Conservation (phyloP, 2,329 filamentous ascomycete genomes). For the Colletotrichum nymphaeae region DNA sequence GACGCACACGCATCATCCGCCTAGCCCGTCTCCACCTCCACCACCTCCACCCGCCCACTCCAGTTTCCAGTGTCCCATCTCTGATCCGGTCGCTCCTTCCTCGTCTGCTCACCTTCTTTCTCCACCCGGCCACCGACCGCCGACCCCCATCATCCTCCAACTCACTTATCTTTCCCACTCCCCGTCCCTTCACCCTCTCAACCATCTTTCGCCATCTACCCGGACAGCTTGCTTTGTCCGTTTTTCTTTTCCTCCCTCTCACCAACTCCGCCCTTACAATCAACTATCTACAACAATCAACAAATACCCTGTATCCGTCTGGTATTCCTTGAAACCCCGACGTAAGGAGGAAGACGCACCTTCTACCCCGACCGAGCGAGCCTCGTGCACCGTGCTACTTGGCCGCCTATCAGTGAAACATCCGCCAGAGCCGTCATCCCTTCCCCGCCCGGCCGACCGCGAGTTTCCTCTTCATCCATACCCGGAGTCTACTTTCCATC, state of each 20-base stretch:
- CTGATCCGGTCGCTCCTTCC: slow-evolving; percentile 21
- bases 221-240: slow-evolving; percentile 2
- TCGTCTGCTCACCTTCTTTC: slow-evolving; percentile 32
- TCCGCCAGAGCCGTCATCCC: slow-evolving; percentile 30
- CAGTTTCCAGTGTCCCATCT: slow-evolving; percentile 5
- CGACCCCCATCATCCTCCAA: slow-evolving; percentile 28
- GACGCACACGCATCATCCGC: slow-evolving; percentile 33
- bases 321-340: not conserved
- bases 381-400: slow-evolving; percentile 32
- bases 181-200: slow-evolving; percentile 6
- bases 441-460: slow-evolving; percentile 32
- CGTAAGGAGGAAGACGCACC: not conserved
- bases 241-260: slow-evolving; percentile 3
- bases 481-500: not conserved
- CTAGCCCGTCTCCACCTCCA: slow-evolving; percentile 26
- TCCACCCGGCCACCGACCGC: slow-evolving; percentile 32
- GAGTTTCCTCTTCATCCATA: slow-evolving; percentile 22
- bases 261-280: not conserved
- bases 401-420: slow-evolving; percentile 34
- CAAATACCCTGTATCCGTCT: slow-evolving; percentile 54
- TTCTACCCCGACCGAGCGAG: slow-evolving; percentile 29
- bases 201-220: slow-evolving; percentile 13
- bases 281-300: slow-evolving; percentile 43
- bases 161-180: slow-evolving; percentile 34
- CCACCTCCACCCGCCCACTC: slow-evolving; percentile 20